phyloP scores from a whole-genome alignment of 768 basidiomycete species.

The Crassisporium funariophilum region DNA sequence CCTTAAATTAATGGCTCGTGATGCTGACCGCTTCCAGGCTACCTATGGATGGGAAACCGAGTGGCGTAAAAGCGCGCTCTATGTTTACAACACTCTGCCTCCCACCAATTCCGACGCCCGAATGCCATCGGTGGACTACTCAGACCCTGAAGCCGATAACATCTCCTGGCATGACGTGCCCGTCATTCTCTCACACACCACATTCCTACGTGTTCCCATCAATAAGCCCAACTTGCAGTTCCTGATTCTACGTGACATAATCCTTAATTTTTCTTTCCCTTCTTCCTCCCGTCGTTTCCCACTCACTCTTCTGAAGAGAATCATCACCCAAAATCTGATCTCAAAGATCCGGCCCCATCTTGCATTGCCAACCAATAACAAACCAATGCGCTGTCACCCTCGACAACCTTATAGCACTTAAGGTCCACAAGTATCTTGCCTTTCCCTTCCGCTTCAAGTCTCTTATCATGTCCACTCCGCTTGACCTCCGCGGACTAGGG shows the following conservation, averaged over 20 bases:
- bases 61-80: conserved; percentile 20
- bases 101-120: not conserved
- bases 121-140: not conserved
- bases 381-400: conserved; percentile 10
- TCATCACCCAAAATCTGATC: conserved; percentile 23
- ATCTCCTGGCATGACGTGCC: no score
- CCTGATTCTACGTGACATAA: conserved; percentile 13
- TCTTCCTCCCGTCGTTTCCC: conserved; percentile 11
- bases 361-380: conserved; percentile 24
- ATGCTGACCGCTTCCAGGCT: conserved; percentile 25
- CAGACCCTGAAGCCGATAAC: conserved; percentile 6
- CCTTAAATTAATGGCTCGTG: no score
- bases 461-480: not conserved
- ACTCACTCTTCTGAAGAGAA: conserved; percentile 19
- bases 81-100: conserved; percentile 8
- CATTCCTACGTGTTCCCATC: conserved; percentile 23
- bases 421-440: conserved; percentile 1
- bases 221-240: conserved; percentile 17
- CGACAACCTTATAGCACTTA: not conserved
- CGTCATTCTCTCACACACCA: conserved; percentile 12
- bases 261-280: conserved; percentile 25
- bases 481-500: conserved; percentile 12
- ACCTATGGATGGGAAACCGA: conserved; percentile 27
- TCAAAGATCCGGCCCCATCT: conserved; percentile 18
- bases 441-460: not conserved